Evolutionary conservation across 768 basidiomycete genomes (phyloP).

Genomic region (Podaxis pistillaris): DNA sequence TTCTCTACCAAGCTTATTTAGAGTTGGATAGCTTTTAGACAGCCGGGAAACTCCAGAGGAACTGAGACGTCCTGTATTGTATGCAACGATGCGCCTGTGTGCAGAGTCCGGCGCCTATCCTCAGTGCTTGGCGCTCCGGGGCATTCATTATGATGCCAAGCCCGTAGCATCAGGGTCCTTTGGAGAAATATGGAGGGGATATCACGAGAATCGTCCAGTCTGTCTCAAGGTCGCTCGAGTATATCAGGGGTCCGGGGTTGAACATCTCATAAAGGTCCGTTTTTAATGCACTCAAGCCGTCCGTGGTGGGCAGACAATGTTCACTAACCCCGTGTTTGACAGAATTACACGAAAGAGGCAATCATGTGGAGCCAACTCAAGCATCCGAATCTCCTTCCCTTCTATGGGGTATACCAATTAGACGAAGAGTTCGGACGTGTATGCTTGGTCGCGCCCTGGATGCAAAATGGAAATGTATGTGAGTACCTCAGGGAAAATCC

Average conservation of each 20-base stretch:
- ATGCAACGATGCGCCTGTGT: slow-evolving; percentile 19
- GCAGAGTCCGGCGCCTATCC: slow-evolving; percentile 26
- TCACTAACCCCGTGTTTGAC: neutral
- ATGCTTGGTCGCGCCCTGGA: slow-evolving; percentile 17
- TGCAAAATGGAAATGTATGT: slow-evolving; percentile 15
- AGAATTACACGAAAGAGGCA: slow-evolving; percentile 12
- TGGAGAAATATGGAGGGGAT: slow-evolving; percentile 29
- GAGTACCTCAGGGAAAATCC: slow-evolving; percentile 10
- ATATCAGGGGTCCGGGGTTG: slow-evolving; percentile 20
- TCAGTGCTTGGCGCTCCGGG: slow-evolving; percentile 22
- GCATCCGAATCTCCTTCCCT: slow-evolving; percentile 16
- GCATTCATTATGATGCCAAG: slow-evolving; percentile 14
- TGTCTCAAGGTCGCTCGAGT: slow-evolving; percentile 26
- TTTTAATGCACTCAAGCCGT: neutral
- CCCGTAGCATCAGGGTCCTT: slow-evolving; percentile 24
- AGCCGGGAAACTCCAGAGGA: neutral
- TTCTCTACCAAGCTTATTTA: too few species aligned
- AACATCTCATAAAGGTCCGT: slow-evolving; percentile 23
- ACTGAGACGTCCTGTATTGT: neutral
- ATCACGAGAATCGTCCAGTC: slow-evolving; percentile 18
- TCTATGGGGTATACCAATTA: slow-evolving; percentile 15
- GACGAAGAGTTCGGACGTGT: neutral
- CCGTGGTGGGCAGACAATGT: neutral
- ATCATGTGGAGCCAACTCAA: slow-evolving; percentile 17
- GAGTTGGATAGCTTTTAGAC: neutral